Percentiles rank a stretch among this genome's conserved stretches.
These are phyloP conservation scores for Diaporthe caulivora DNA, from an alignment of 2,329 filamentous ascomycete species.

Conservation along the genomic window DNA sequence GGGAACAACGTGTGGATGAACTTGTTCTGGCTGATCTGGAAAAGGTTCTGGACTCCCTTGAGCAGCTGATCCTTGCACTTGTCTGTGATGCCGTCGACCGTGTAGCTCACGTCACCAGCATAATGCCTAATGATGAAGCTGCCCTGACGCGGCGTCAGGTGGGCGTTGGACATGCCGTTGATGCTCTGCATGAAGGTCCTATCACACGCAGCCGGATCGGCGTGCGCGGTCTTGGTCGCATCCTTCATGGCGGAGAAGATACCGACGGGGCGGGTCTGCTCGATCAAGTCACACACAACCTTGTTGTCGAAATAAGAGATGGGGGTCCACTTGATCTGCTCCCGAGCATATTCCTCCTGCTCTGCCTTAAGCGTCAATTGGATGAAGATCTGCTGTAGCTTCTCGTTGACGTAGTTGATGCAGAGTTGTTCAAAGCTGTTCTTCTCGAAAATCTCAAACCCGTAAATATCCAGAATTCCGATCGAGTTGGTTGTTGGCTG, in stretches of 20 bases:
- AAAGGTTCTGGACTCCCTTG: slow-evolving; percentile 91
- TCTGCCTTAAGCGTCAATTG: slow-evolving; percentile 96
- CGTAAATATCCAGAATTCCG: slow-evolving; percentile 98
- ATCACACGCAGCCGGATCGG: slow-evolving; percentile 93
- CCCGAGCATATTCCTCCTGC: slow-evolving; percentile 95
- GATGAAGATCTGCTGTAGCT: slow-evolving; percentile 99
- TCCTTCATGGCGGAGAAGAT: slow-evolving; percentile 97
- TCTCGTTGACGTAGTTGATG: slow-evolving; percentile 99
- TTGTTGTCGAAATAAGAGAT: slow-evolving; percentile 99
- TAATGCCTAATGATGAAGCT: slow-evolving; percentile 99
- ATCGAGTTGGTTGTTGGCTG: slow-evolving; percentile 85
- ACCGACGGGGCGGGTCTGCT: slow-evolving; percentile 89
- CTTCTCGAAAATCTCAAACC: slow-evolving; percentile 99
- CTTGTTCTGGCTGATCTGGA: slow-evolving; percentile 83
- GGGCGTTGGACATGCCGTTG: slow-evolving; percentile 90
- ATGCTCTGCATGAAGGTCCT: slow-evolving; percentile 95
- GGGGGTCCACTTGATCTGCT: slow-evolving; percentile 98
- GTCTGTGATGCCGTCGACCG: slow-evolving; percentile 96
- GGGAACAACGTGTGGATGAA: slow-evolving; percentile 94
- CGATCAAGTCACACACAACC: slow-evolving; percentile 96
- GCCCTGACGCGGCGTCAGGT: slow-evolving; percentile 91
- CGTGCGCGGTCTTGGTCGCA: slow-evolving; percentile 97
- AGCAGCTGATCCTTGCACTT: slow-evolving; percentile 99
- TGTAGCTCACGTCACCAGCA: slow-evolving; percentile 95
- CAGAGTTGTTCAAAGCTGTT: slow-evolving; percentile 99